Evolutionary conservation across 1,284 basidiomycete genomes (phyloP).

Genomic region (Cryptococcus deneoformans): DNA sequence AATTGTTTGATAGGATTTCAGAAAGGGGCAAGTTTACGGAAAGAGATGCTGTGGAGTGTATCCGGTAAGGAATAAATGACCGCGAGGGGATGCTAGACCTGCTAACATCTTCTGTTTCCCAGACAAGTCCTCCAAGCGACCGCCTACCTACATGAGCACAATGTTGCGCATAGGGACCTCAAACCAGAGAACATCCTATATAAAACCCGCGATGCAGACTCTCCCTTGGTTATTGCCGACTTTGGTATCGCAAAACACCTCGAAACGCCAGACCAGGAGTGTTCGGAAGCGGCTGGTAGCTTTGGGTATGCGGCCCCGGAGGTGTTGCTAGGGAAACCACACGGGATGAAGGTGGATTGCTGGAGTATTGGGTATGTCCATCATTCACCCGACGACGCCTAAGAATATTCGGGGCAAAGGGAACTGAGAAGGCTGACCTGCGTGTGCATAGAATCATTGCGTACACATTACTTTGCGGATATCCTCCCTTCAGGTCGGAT

Average conservation of each 20-base stretch:
- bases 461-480: slow-evolving; percentile 88
- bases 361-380: slow-evolving; percentile 81
- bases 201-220: slow-evolving; percentile 66
- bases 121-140: slow-evolving; percentile 69
- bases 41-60: slow-evolving; percentile 71
- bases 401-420: not conserved
- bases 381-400: not conserved
- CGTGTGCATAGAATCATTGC: slow-evolving; percentile 70
- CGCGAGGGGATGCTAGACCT: not conserved
- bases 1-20: slow-evolving; percentile 80
- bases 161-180: slow-evolving; percentile 89
- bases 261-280: slow-evolving; percentile 69
- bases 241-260: slow-evolving; percentile 96
- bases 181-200: slow-evolving; percentile 97
- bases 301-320: slow-evolving; percentile 96
- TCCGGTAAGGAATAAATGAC: slow-evolving; percentile 54
- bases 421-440: not conserved
- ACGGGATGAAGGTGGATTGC: slow-evolving; percentile 88
- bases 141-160: slow-evolving; percentile 76
- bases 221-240: slow-evolving; percentile 87
- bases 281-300: slow-evolving; percentile 80
- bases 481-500: slow-evolving; percentile 87
- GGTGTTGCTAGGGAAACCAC: slow-evolving; percentile 75
- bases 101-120: not conserved
- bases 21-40: slow-evolving; percentile 86